Evolutionary conservation across 139 green algal species (phyloP).

Genomic region (Zygnema cylindricum): DNA sequence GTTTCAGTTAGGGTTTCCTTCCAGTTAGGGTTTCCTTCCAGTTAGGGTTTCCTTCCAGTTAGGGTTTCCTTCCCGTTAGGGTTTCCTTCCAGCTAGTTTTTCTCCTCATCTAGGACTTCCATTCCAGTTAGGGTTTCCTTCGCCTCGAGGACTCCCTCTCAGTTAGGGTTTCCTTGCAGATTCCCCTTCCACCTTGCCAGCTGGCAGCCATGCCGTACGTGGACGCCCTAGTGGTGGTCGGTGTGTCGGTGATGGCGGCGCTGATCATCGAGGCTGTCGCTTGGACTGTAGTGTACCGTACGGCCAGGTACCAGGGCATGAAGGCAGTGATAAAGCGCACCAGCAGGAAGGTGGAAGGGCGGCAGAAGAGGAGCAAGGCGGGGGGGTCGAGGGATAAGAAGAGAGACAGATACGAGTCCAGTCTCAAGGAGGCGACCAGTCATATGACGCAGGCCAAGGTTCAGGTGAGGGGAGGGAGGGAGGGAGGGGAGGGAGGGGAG

Average conservation of each 20-base stretch:
- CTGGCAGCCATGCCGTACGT: slow-evolving; percentile 52
- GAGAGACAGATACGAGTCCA: slow-evolving; percentile 55
- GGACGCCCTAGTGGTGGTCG: slow-evolving; percentile 40
- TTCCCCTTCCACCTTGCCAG: no score
- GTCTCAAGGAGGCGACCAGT: slow-evolving; percentile 55
- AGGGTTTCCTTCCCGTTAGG: no score
- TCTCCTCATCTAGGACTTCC: no score
- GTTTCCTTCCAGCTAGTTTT: no score
- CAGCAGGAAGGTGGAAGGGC: slow-evolving; percentile 35
- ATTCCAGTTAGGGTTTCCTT: no score
- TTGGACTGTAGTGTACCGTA: slow-evolving; percentile 55
- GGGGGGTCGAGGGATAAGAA: slow-evolving; percentile 34
- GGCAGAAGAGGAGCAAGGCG: slow-evolving; percentile 16
- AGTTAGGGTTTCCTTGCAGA: no score
- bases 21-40: no score
- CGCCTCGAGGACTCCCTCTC: no score
- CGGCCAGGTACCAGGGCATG: slow-evolving; percentile 30
- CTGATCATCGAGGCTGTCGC: slow-evolving; percentile 48
- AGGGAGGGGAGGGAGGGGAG: neutral
- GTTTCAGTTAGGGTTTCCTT: no score
- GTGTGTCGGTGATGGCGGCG: slow-evolving; percentile 28
- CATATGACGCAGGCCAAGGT: slow-evolving; percentile 26
- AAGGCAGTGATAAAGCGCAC: slow-evolving; percentile 16
- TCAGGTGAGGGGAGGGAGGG: slow-evolving; percentile 13
- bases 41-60: no score